A percentile compares a stretch with the other conserved stretches of the same genome.
Evolutionary conservation across 768 basidiomycete genomes (phyloP).

Genomic region (Lentinus brumalis): DNA sequence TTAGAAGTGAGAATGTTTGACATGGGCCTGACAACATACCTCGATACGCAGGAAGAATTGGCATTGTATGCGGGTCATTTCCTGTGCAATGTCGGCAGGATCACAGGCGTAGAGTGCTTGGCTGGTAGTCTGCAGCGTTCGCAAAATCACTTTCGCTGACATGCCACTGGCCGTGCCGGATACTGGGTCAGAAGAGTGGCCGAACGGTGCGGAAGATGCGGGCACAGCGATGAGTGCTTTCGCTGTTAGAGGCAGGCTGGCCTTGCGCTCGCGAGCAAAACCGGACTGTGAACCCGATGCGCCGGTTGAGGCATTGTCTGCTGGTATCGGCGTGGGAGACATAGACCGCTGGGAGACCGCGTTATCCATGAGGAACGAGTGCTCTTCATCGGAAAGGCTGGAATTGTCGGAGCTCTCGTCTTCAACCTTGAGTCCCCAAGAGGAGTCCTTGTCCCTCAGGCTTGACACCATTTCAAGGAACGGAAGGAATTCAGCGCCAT

Average conservation of each 20-base stretch:
- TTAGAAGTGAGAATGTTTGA: background rate
- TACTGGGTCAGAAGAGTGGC: background rate
- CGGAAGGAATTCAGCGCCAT: constrained; percentile 80
- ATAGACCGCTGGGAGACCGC: constrained; percentile 22
- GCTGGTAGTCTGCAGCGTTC: constrained; percentile 61
- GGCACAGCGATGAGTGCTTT: constrained; percentile 41
- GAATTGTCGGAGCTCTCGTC: constrained; percentile 68
- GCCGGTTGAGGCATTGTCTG: background rate
- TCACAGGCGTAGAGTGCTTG: constrained; percentile 58
- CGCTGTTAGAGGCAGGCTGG: constrained; percentile 60
- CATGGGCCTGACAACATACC: constrained; percentile 43
- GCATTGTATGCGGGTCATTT: constrained; percentile 78
- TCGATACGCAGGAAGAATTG: constrained; percentile 73
- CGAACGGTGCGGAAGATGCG: constrained; percentile 21
- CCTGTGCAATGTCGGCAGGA: constrained; percentile 73
- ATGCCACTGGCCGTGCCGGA: constrained; percentile 39
- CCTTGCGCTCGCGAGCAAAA: constrained; percentile 60
- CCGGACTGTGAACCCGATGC: constrained; percentile 4
- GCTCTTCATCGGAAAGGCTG: constrained; percentile 57
- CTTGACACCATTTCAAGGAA: constrained; percentile 70
- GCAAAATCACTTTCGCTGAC: constrained; percentile 59
- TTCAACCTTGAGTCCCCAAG: constrained; percentile 76
- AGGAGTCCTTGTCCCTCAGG: constrained; percentile 65
- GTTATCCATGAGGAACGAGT: constrained; percentile 27
- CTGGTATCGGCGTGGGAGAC: constrained; percentile 11